Base-by-base conservation (phyloP, 1,284 basidiomycete species). In the Apiotrichum domesticum region DNA sequence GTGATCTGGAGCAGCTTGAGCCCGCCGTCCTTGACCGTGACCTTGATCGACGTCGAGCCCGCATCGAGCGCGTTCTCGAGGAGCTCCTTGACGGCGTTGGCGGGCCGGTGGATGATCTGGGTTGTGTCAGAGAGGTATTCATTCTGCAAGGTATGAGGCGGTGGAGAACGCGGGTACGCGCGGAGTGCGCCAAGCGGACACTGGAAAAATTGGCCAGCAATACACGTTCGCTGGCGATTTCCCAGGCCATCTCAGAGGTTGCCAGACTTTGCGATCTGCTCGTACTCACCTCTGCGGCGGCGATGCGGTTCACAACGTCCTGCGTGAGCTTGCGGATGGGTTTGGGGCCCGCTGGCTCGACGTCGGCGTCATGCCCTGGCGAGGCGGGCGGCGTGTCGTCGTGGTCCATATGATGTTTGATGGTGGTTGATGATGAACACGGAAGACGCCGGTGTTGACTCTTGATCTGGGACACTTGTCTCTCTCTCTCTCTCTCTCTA, bases 21-120 rank as follows among this genome's bases (percentile, higher is more conserved):
- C 0, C 96, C 96, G 1, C 96, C 96, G 57, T 98, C 95, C 75
- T 96, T 97, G 64, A 95, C 83, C 0, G 86, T 89, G 54, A 98
- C 80, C 48, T 87, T 86, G 68, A 98, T 92, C 0, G 85, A 85
- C 0, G 88, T 95, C 34, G 93, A 81, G 2, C 90, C 88, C 0
- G 96, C 96, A 77, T 98, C 96, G 35, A 98, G 81, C 21, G 87
- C 84, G 69, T 98, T 98, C 77, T 99, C 96, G 29, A 98, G 79
- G 1, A 98, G 81, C 76, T 98, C 96, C 74, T 99, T 99, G 60
- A 98, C 81, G 1, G 96, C 96, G 63, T 95, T 98, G 8, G 90
- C 85, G 0, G 96, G 96, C 35, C 96, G 80, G 59, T 98, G 95
- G 61, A 98, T 98, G 70, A 98, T 94, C 92, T 96, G 67, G 11